Percentiles rank a stretch among this genome's conserved stretches.
phyloP scores from a whole-genome alignment of 345 rosid species.

The Hibiscus tridactylites region DNA sequence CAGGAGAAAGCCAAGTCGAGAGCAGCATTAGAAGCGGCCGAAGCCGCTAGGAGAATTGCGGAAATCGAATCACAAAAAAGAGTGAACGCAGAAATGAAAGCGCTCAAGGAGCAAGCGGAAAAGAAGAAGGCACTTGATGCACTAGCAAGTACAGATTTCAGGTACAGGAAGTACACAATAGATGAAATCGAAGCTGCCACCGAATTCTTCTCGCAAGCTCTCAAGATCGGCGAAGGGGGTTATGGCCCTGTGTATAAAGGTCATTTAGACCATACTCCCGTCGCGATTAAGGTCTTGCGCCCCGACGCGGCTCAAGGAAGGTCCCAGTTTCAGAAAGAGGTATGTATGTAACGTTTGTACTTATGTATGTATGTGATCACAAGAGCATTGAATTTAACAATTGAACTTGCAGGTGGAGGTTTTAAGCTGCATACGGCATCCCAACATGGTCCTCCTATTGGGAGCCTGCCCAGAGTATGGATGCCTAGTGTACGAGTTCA shows the following conservation, averaged over 20 bases:
- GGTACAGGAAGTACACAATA: slow-evolving; percentile 73
- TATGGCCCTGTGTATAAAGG: slow-evolving; percentile 90
- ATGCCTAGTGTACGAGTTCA: slow-evolving; percentile 82
- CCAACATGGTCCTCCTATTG: slow-evolving; percentile 83
- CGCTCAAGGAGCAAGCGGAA: slow-evolving; percentile 58
- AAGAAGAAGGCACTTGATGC: slow-evolving; percentile 57
- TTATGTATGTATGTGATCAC: not conserved
- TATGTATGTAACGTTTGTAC: slow-evolving; percentile 24
- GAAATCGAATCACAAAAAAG: slow-evolving; percentile 70
- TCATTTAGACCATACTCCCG: slow-evolving; percentile 70
- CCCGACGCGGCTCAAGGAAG: slow-evolving; percentile 92
- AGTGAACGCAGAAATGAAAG: slow-evolving; percentile 69
- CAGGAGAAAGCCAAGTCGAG: slow-evolving; percentile 76
- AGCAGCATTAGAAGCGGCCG: slow-evolving; percentile 81
- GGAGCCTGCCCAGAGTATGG: slow-evolving; percentile 94
- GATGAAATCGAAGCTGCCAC: slow-evolving; percentile 88
- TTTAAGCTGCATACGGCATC: slow-evolving; percentile 80
- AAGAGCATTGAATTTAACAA: not conserved
- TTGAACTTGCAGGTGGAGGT: slow-evolving; percentile 55
- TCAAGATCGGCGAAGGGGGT: slow-evolving; percentile 90
- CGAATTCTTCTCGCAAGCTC: slow-evolving; percentile 44
- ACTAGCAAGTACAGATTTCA: slow-evolving; percentile 37
- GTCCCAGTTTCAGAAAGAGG: slow-evolving; percentile 96
- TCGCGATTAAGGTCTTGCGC: slow-evolving; percentile 75
- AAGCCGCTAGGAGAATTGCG: slow-evolving; percentile 78